phyloP scores from a whole-genome alignment of 805 yeast species.

The Candida succiphila region DNA sequence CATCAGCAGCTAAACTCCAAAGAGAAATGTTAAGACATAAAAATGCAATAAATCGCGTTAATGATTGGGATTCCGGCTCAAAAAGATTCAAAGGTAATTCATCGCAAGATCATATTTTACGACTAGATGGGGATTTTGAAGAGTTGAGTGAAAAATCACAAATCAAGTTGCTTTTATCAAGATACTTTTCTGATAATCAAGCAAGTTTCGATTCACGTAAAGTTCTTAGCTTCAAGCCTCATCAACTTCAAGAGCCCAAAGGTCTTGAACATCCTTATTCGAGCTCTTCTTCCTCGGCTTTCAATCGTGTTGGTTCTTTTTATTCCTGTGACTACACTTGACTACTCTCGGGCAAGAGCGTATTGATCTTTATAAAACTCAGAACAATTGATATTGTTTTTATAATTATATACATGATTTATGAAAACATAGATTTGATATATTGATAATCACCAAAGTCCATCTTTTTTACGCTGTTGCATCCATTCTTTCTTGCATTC shows the following conservation, averaged over 20 bases:
- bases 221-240: slow-evolving; percentile 13
- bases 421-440: too few relatives aligned
- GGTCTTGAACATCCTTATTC: too few relatives aligned
- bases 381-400: too few relatives aligned
- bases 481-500: slow-evolving; percentile 83
- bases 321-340: slow-evolving; percentile 15
- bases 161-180: slow-evolving; percentile 9
- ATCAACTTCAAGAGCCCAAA: slow-evolving; percentile 3
- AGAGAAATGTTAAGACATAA: background rate
- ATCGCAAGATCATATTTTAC: slow-evolving; percentile 6
- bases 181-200: slow-evolving; percentile 15
- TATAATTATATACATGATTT: too few relatives aligned
- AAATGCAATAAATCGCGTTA: too few relatives aligned
- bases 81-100: too few relatives aligned
- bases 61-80: too few relatives aligned
- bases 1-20: background rate
- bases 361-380: too few relatives aligned
- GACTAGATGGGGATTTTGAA: slow-evolving; percentile 1
- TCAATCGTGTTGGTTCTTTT: slow-evolving; percentile 11
- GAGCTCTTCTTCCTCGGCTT: too few relatives aligned
- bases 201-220: slow-evolving; percentile 12
- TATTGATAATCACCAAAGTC: slow-evolving; percentile 20
- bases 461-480: slow-evolving; percentile 19
- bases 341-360: background rate
- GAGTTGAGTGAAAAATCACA: slow-evolving; percentile 5